These are phyloP conservation scores for Sanghuangporus baumii DNA, from an alignment of 1,284 basidiomycete genomes.

Conservation along the genomic window DNA sequence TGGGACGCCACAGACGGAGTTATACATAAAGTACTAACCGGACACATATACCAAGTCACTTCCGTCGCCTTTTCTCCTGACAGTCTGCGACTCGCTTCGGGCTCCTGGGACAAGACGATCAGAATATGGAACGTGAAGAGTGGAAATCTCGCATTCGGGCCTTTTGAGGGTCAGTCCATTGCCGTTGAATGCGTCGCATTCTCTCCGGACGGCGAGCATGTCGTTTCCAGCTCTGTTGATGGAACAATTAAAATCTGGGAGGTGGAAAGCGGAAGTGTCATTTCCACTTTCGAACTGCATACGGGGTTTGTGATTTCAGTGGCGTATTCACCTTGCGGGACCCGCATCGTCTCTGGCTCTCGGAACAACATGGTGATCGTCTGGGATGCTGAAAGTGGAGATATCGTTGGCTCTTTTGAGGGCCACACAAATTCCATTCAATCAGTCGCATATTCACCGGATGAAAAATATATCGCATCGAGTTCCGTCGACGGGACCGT, in stretches of 20 bases:
- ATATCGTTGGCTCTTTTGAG: not conserved
- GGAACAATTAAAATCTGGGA: not conserved
- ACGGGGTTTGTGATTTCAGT: not conserved
- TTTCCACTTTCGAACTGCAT: not conserved
- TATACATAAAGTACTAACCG: not conserved
- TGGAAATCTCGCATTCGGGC: not conserved
- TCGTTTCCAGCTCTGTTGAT: not conserved
- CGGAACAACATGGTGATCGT: not conserved
- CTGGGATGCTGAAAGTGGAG: slow-evolving; percentile 5
- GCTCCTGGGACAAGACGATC: slow-evolving; percentile 13
- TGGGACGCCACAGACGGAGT: not conserved
- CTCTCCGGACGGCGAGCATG: not conserved
- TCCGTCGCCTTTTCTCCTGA: slow-evolving; percentile 18
- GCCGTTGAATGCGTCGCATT: not conserved
- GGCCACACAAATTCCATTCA: not conserved
- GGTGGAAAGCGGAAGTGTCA: not conserved
- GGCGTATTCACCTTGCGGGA: slow-evolving; percentile 2
- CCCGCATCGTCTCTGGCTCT: slow-evolving; percentile 1
- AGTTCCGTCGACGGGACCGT: not conserved
- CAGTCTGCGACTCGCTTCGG: slow-evolving; percentile 4
- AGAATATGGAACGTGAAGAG: slow-evolving; percentile 17
- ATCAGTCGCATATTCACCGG: not conserved
- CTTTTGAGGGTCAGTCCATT: not conserved
- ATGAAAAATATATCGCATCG: not conserved
- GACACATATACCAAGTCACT: not conserved